A percentile compares a stretch with the other conserved stretches of the same genome.
Conservation (phyloP, 2,329 filamentous ascomycete genomes). For the Xylaria sp. region DNA sequence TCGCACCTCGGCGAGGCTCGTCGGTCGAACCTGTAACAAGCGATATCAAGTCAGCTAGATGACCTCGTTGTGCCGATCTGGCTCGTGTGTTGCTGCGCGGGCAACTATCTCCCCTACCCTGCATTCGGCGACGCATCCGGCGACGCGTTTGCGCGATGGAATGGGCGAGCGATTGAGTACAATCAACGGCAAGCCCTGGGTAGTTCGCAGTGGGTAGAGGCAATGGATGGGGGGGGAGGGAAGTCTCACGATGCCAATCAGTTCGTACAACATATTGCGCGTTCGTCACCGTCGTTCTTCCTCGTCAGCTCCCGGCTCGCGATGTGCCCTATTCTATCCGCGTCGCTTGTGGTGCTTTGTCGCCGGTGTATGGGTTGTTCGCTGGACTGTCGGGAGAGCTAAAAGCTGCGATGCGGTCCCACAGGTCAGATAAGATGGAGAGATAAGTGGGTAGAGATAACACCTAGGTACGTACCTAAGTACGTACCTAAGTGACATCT, state of each 20-base stretch:
- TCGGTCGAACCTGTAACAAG: slow-evolving; percentile 78
- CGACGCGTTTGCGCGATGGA: too few relatives aligned
- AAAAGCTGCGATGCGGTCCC: neutral
- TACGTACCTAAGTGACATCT: neutral
- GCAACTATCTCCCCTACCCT: too few relatives aligned
- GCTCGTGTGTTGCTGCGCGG: too few relatives aligned
- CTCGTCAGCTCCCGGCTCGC: neutral
- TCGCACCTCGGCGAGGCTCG: slow-evolving; percentile 89
- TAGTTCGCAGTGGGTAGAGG: too few relatives aligned
- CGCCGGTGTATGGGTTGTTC: neutral
- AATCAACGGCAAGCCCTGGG: too few relatives aligned
- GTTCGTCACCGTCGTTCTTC: neutral
- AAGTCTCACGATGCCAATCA: slow-evolving; percentile 85
- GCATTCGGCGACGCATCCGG: too few relatives aligned
- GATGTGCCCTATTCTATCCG: neutral
- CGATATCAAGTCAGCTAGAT: neutral
- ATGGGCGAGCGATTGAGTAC: too few relatives aligned
- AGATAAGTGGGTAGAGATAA: neutral
- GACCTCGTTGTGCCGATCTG: neutral
- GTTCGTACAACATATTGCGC: slow-evolving; percentile 81
- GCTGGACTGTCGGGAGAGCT: neutral
- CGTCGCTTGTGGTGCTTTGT: neutral
- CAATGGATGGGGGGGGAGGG: neutral
- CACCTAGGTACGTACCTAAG: too few relatives aligned
- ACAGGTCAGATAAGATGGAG: neutral